Base-by-base conservation (phyloP, 2,329 filamentous ascomycete species). In the Fonsecaea nubica region DNA sequence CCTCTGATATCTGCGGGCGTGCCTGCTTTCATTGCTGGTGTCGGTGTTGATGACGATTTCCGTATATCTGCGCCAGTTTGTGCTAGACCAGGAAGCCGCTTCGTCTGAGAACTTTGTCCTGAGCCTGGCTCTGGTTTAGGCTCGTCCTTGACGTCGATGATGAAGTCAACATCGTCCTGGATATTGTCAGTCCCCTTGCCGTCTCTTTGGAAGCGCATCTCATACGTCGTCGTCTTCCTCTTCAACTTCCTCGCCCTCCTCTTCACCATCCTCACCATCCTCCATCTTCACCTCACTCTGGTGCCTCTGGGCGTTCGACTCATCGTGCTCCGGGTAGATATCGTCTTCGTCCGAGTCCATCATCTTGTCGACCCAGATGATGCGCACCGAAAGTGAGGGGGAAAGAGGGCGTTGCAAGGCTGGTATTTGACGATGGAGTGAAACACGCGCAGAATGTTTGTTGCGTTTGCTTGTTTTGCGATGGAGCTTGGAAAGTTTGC, bases 111-210 rank as follows among this genome's bases (percentile, higher is more conserved):
- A 53, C 56, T 62, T 25, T 75, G 78, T 75, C 72, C 80, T 77
- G 74, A 73, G 72, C 77, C 77, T 65, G 76, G 71, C 68, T 73
- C 73, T 59, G 76, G 69, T 33, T 76, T 75, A 9, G 78, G 77
- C 61, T 80, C 80, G 33, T 80, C 75, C 42, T 80, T 79, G 36
- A 78, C 79, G 71, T 82, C 81, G 67, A 81, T 82, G 61, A 83
- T 83, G 64, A 83, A 82, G 70, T 83, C 81, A 68, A 82, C 81
- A 50, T 83, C 81, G 69, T 82, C 81, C 81, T 83, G 65, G 1
- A 62, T 18, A 50, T 36, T 18, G 32, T 63, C 15, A 62, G 53
- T 63, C 32, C 35, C 35, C 21, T 15, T 10, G 52, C 75, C 64
- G 76, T 77, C 64, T 82, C 82, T 82, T 81, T 50, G 33, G 50